Base-by-base conservation (phyloP, 352 stramenopile species). In the Phytophthora podocarpi region DNA sequence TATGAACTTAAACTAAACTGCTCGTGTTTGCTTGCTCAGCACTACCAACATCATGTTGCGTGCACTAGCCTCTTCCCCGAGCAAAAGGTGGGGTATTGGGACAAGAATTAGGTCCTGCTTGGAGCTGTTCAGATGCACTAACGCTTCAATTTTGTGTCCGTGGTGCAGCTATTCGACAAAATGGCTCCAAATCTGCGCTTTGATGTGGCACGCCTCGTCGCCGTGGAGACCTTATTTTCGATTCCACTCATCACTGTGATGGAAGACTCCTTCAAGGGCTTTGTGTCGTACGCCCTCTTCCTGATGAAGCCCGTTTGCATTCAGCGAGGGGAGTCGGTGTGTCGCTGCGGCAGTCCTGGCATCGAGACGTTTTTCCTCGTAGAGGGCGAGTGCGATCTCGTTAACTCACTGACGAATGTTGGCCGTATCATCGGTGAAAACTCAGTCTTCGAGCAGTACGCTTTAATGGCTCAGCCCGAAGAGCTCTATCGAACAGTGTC, bases 191-290 rank as follows among this genome's bases (percentile, higher is more conserved):
- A 75, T 63, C 53, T 95, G 16, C 84, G 86, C 40, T 95, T 93
- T 53, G 86, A 95, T 50, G 68, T 90, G 28, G 86, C 84, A 10
- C 84, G 84, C 0, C 51, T 93, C n/a, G 86, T 95, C 10, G 83
- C 86, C 0, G 78, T 77, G 9, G 84, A 93, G 37, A 89, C 74
- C 31, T 72, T 95, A 21, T 90, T 93, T 43, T 72, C 79, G 12
- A 95, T 95, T 58, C 80, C 82, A 21, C 67, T 95, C 39, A 90
- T 95, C 41, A 93, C 86, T 1, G 79, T 90, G 10, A 93, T 95
- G 84, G 86, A 95, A 28, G 85, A 92, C 45, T 74, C 79, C n/a
- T 93, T 93, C 53, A 95, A 95, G 50, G 86, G 86, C 2, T 95
- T 95, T 39, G 86, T 95, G n/a, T 93, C 82, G 12, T 95, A 93